These are phyloP conservation scores for Usnea hakonensis DNA, from an alignment of 495 filamentous ascomycete genomes.

Conservation along the genomic window DNA sequence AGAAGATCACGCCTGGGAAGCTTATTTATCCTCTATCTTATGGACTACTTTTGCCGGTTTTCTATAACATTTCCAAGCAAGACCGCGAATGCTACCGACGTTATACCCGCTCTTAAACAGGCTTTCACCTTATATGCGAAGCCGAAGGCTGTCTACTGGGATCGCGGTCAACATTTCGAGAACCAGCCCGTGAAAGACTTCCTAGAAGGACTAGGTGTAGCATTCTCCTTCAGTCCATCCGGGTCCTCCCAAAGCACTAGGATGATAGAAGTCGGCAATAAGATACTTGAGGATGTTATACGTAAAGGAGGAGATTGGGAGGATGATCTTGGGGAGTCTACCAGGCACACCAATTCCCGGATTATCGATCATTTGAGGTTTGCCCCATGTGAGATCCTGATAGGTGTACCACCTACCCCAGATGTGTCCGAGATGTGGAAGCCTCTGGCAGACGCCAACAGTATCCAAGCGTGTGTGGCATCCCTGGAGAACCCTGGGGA, in stretches of 20 bases:
- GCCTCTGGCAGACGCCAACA: neutral
- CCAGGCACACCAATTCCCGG: neutral
- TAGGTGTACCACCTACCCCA: neutral
- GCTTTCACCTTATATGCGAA: neutral
- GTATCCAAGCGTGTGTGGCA: neutral
- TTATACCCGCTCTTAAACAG: neutral
- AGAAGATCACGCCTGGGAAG: too few species aligned
- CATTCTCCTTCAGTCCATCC: neutral
- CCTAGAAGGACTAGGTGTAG: neutral
- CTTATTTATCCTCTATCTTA: neutral
- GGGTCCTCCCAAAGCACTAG: neutral
- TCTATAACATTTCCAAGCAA: neutral
- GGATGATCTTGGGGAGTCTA: neutral
- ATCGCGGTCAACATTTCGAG: neutral
- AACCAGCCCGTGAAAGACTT: neutral
- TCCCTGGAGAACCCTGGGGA: too few species aligned
- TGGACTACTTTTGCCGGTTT: neutral
- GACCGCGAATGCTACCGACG: neutral
- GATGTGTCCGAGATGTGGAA: neutral
- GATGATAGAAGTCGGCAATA: neutral
- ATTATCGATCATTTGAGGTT: neutral
- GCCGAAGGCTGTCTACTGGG: neutral
- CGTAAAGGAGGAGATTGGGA: conserved; percentile 1
- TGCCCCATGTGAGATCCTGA: neutral
- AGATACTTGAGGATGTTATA: too few species aligned